Conservation (phyloP, 176 grass and related monocot genomes). For the Carex littledalei region DNA sequence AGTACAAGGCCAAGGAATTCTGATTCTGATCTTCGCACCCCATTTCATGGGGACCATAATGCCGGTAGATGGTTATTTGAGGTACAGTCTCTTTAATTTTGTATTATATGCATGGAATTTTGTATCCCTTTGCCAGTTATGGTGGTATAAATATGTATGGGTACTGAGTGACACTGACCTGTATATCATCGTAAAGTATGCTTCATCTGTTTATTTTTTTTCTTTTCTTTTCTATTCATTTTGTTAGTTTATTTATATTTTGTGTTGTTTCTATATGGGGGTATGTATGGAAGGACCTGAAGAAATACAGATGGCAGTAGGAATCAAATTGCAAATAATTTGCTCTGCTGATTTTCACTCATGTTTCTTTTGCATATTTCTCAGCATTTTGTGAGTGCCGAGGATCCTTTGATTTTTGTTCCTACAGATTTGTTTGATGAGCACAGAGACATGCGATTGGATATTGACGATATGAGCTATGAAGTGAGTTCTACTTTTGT, state of each 20-base stretch:
- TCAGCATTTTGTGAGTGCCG: constrained; percentile 41
- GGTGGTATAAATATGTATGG: not conserved
- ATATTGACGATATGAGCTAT: constrained; percentile 88
- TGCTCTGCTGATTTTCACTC: constrained; percentile 1
- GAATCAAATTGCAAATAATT: constrained; percentile 12
- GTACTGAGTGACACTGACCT: not conserved
- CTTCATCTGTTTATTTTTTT: not conserved
- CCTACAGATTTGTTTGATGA: constrained; percentile 52
- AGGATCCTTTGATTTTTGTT: constrained; percentile 26
- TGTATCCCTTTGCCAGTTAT: not conserved
- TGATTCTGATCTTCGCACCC: constrained; percentile 39
- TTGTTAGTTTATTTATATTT: constrained; percentile 1
- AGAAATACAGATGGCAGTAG: not conserved
- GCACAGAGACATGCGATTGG: constrained; percentile 66
- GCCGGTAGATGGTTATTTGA: constrained; percentile 35
- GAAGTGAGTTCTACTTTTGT: constrained; percentile 42
- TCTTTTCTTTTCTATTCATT: not conserved
- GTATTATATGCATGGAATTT: not conserved
- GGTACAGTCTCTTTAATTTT: constrained; percentile 30
- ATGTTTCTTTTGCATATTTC: constrained; percentile 20
- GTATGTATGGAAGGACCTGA: constrained; percentile 2
- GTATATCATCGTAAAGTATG: not conserved
- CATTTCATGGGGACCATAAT: constrained; percentile 22
- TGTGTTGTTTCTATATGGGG: not conserved
- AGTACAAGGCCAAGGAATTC: constrained; percentile 45